A percentile compares a stretch with the other conserved stretches of the same genome.
Conservation (phyloP, 768 basidiomycete species). For the Wakefieldia striispora region DNA sequence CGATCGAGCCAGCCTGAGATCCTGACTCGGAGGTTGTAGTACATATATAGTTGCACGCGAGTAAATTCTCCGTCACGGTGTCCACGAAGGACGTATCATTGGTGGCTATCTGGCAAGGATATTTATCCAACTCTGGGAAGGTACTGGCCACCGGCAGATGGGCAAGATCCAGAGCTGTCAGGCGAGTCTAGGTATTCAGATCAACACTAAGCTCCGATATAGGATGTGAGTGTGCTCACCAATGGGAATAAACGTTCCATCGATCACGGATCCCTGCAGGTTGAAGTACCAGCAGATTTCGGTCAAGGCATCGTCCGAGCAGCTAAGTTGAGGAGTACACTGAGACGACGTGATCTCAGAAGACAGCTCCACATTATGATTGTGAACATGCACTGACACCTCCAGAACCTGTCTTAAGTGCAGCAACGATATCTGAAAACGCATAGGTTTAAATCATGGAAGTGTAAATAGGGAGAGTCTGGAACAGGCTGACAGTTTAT, state of each 20-base stretch:
- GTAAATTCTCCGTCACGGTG: not conserved
- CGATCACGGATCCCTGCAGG: conserved; percentile 61
- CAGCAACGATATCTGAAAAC: conserved; percentile 49
- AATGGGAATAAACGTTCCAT: conserved; percentile 61
- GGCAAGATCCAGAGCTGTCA: conserved; percentile 42
- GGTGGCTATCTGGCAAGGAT: not conserved
- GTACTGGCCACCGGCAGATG: conserved; percentile 58
- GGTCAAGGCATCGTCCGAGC: conserved; percentile 37
- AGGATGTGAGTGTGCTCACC: conserved; percentile 36
- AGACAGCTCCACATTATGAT: not conserved
- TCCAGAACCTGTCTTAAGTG: conserved; percentile 53
- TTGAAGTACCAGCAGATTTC: conserved; percentile 64
- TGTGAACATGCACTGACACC: conserved; percentile 30
- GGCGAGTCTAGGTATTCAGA: not conserved
- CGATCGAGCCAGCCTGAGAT: not conserved
- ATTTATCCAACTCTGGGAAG: conserved; percentile 44
- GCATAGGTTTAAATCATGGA: conserved; percentile 55
- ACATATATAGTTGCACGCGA: not conserved
- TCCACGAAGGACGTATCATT: not conserved
- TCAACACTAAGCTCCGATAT: not conserved
- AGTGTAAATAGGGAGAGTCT: conserved; percentile 70
- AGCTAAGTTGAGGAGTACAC: conserved; percentile 51
- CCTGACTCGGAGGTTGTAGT: not conserved
- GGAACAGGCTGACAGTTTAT: conserved; percentile 59
- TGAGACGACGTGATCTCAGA: conserved; percentile 17